Base-by-base conservation (phyloP, 2,329 filamentous ascomycete genomes). In the Tolypocladium tropicale region DNA sequence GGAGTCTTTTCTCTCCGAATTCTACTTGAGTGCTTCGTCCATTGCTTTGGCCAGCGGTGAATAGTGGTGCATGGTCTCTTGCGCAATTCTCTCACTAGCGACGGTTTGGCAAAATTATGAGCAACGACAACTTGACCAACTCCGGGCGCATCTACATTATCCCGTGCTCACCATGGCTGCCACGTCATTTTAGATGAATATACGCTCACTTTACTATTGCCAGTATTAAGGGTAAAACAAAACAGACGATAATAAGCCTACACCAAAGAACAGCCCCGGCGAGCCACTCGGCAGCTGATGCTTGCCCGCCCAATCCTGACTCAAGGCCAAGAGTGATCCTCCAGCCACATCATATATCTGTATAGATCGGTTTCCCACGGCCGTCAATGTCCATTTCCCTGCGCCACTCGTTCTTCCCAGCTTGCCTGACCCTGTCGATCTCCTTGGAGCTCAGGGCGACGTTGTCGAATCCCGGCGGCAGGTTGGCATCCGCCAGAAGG, bases 361-460 rank as follows among this genome's bases (percentile, higher is more conserved):
- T 78, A 56, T 75, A 76, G 48, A 69, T 69, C 2, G 74, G 68
- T 3, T 59, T 61, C 1, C 72, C 74, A 10, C 72, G 36, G 18
- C 63, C 65, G 34, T 78, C 72, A 4, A 79, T 21, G 51, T 83
- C 78, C 5, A 61, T 58, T 62, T 81, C 80, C 56, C 30, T 70
- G 28, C 80, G 73, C 52, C 72, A 62, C 0, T 79, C 79, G 55
- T 83, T 83, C 64, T 74, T 78, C 55, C 75, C 74, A 10, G 67
- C 61, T 3, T 60, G 64, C 1, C 65, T 68, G 33, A 83, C 67
- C 6, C 69, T 67, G 0, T 68, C 60, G 41, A 67, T 67, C 65
- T 83, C 79, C 67, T 83, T 83, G 58, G 68, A 69, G 18, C 78
- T 72, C 16, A 83, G 69, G 12, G 70, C 66, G 18, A 83, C 75